Percentiles rank a stretch among this genome's conserved stretches.
Evolutionary conservation across 768 basidiomycete genomes (phyloP).

Genomic region (Clitopilus hobsonii): DNA sequence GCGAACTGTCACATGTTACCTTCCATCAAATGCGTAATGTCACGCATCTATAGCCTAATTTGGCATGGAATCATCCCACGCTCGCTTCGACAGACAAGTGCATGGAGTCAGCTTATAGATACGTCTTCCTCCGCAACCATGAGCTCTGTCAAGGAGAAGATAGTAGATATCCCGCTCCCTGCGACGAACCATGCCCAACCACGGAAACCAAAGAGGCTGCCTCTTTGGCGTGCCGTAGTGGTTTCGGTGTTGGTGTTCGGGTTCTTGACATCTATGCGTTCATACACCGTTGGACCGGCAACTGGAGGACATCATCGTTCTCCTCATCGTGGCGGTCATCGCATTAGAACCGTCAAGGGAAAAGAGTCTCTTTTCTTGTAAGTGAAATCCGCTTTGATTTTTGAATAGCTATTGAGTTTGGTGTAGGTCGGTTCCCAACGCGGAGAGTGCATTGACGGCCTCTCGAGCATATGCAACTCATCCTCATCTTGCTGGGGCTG

Average conservation of each 20-base stretch:
- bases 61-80: background rate
- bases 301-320: background rate
- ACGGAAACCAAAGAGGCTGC: constrained; percentile 1
- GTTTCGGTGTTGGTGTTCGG: constrained; percentile 4
- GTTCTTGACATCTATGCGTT: background rate
- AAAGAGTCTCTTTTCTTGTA: constrained; percentile 14
- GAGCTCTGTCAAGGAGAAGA: constrained; percentile 13
- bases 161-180: constrained; percentile 7
- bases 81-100: background rate
- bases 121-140: constrained; percentile 4
- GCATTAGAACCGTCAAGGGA: background rate
- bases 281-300: too few species aligned
- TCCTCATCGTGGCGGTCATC: background rate
- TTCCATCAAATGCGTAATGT: too few species aligned
- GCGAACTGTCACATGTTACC: background rate
- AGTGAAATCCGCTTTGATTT: background rate
- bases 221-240: constrained; percentile 8
- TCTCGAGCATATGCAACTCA: constrained; percentile 60
- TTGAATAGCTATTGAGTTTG: background rate
- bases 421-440: constrained; percentile 48
- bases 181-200: constrained; percentile 1
- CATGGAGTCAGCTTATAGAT: background rate
- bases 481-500: constrained; percentile 69
- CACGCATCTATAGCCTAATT: background rate
- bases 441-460: constrained; percentile 51